Base-by-base conservation (phyloP, 2,329 filamentous ascomycete species). In the Ascochyta pisi region DNA sequence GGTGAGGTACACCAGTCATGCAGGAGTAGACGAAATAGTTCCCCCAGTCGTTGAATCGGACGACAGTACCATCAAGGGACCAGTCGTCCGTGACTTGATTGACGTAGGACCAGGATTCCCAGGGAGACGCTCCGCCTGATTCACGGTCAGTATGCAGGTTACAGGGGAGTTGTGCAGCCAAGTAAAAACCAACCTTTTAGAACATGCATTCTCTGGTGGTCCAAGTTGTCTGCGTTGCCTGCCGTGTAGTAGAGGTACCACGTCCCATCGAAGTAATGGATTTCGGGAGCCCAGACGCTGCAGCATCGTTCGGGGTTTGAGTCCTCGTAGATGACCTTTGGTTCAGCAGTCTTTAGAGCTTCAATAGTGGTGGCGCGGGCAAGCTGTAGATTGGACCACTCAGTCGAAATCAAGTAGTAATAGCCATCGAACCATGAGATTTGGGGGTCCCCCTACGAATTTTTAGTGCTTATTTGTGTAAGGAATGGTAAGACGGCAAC, bases 241-340 rank as follows among this genome's bases (percentile, higher is more conserved):
- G 82, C 81, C 0, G 83, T 82, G 65, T 85, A 86, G 70, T 86
- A 86, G 33, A 86, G 78, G 53, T 83, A 85, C 83, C 83, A 81
- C 23, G 65, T 64, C 29, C 65, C 63, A 37, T 79, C 76, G 7
- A 84, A 65, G 51, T 79, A 80, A 62, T 85, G 83, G 0, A 84
- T 71, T 61, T 85, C 83, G 0, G 83, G 84, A 0, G 84, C 83
- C 84, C 84, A 86, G 22, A 86, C 78, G 29, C 57, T 64, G 38
- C 57, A 45, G 51, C 84, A 84, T 66, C 82, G 74, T 2, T 73
- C 73, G 1, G 82, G 64, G 12, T 77, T 79, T 3, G 68, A 70
- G 51, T 83, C 81, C 0, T 75, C 77, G 72, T 81, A 86, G 31
- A 86, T 81, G 4, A 68, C 69, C 59, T 83, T 84, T 12, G 77